Evolutionary conservation across 805 yeast species (phyloP), one percentile per base, ranked within the genome.

Genomic region (Saturnispora gosingensis): DNA sequence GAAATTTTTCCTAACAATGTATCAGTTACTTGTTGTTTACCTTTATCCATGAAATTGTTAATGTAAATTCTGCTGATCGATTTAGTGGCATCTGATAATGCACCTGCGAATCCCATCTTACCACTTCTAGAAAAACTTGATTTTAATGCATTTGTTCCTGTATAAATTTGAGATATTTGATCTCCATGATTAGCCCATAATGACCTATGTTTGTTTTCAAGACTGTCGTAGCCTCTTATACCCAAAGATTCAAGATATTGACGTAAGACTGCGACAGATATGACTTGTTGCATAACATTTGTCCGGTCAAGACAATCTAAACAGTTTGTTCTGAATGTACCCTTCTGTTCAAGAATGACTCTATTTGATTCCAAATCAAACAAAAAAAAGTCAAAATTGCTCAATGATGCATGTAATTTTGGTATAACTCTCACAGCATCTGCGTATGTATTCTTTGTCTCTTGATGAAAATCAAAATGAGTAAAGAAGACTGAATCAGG

Each of bases 121-220:
- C 99, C 99, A 28, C 87, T 83, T 63, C 99, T 78, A 1, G 98
- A 87, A 62, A 85, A 93, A 4, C 97, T 88, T 0, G 97, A 87
- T 67, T 93, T 93, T 55, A 93, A 73, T 0, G 99, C 99, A 54
- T 95, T 95, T 0, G 99, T 93, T 28, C 99, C 98, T 0, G 99
- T 91, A 67, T 93, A 93, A 16, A 93, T 91, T 64, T 88, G 95
- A 2, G 97, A 88, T 4, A 93, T 82, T 58, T 88, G 96, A 67
- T 93, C 99, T 52, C 99, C 99, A 66, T 93, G 93, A 66, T 93
- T 97, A 1, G 99, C 99, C 99, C 99, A 93, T 18, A 93, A 70
- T 6, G 86, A 78, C 58, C 90, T 87, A 58, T 90, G 96, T 51
- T 82, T 83, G n/a, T 73, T 68, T 63, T 82, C 75, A 25, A 87